These are phyloP conservation scores for Ceratobasidium sp. DNA, from an alignment of 1,284 basidiomycete genomes.

Conservation along the genomic window DNA sequence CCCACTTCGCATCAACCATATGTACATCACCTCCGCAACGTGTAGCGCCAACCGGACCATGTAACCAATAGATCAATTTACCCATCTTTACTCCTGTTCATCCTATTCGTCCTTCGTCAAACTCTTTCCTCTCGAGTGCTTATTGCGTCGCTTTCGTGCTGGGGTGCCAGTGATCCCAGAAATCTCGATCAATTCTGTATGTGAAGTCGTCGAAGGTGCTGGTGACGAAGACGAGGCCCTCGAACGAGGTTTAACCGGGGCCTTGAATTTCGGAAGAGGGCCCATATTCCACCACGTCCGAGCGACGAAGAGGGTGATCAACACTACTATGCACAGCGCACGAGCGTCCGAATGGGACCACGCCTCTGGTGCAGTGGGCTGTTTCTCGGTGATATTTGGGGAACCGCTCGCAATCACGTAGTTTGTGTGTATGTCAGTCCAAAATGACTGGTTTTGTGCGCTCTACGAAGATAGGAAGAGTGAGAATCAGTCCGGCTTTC, in stretches of 20 bases:
- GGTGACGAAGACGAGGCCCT: no score
- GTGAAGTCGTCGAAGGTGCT: constrained; percentile 8
- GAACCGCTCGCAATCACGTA: constrained; percentile 1
- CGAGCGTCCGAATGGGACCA: constrained; percentile 41
- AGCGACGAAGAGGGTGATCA: constrained; percentile 17
- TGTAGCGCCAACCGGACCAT: background rate
- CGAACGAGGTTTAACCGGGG: background rate
- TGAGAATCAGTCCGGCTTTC: background rate
- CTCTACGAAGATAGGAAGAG: background rate
- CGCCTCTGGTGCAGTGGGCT: constrained; percentile 7
- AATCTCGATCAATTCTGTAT: constrained; percentile 13
- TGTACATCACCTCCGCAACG: constrained; percentile 2
- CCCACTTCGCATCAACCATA: constrained; percentile 1
- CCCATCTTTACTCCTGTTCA: background rate
- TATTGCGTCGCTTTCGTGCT: constrained; percentile 25
- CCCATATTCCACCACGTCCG: constrained; percentile 44
- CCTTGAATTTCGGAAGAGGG: constrained; percentile 30
- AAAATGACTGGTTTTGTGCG: constrained; percentile 24
- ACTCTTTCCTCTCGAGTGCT: constrained; percentile 38
- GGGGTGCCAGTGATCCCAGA: background rate
- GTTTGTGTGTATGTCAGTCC: constrained; percentile 26
- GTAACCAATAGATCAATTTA: constrained; percentile 14
- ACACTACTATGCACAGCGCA: constrained; percentile 24
- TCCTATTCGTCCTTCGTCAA: constrained; percentile 24
- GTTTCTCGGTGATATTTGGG: background rate